Base-by-base conservation (phyloP, 306 rosid species). In the Luffa acutangula region DNA sequence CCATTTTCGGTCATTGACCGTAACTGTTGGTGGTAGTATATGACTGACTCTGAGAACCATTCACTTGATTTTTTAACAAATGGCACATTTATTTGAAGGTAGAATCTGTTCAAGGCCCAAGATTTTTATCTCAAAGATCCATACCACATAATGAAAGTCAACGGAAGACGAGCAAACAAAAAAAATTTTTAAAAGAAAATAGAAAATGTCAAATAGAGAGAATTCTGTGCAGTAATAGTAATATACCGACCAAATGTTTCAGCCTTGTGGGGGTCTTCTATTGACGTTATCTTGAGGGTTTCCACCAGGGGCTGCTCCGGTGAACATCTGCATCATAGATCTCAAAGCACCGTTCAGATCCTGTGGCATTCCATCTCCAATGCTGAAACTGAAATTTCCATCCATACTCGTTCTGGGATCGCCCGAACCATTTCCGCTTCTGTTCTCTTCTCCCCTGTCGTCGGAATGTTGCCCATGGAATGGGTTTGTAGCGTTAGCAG, bases 271-370 rank as follows among this genome's bases (percentile, higher is more conserved):
- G 14, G 90, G 81, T 78, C 96, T 80, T 83, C 78, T 89, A 72
- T 86, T 74, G 5, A 31, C 46, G 13, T 86, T 83, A 80, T 91
- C 89, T 39, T 85, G 89, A 46, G 86, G 80, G 76, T 88, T 89
- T 39, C 85, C 88, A 0, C 65, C 83, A 37, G 88, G 60, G 11
- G 81, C 84, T 64, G 79, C 75, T 77, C 94, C 90, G 4, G 93
- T 81, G 18, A 91, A 87, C 91, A 92, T 87, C 73, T 88, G 91
- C 93, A 92, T 88, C 85, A 91, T 65, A 52, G 92, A 84, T 79
- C 90, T 86, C 63, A 95, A 76, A 60, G 90, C 89, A 18, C 95
- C 93, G 2, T 86, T 20, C 56, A 95, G 54, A 4, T 89, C 89
- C 87, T 86, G 91, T 4, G 96, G 94, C 83, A 92, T 84, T 78